Base-by-base conservation (phyloP, 2,329 filamentous ascomycete species). In the Botrytis galanthina region DNA sequence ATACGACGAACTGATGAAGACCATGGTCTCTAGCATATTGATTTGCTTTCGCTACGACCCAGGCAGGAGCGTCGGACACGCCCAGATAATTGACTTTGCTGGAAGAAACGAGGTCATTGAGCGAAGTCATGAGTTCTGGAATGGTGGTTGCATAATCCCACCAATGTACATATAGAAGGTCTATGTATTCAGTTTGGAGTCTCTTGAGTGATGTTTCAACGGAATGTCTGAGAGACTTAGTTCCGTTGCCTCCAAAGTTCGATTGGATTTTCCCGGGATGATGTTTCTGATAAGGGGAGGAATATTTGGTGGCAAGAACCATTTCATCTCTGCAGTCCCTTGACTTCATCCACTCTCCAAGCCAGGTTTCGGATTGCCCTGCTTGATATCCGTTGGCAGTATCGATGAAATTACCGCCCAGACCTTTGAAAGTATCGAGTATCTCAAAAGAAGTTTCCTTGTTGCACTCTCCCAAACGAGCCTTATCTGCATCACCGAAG, bases 361-460 rank as follows among this genome's bases (percentile, higher is more conserved):
- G 78, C 85, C 85, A 88, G 20, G 73, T 77, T 75, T 90, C 88
- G 0, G 86, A 88, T 77, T 90, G 81, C 70, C 86, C 87, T 73
- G 85, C 77, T 76, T 90, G 88, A 80, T 90, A 91, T 76, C 84
- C 84, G 81, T 86, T 88, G 51, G 73, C 75, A 20, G 88, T 91
- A 80, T 92, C 90, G 79, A 92, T 89, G 80, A 92, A 90, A 81
- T 92, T 92, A 10, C 90, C 90, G 7, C 89, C 89, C 0, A 84
- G 82, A 26, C 82, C 82, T 66, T 81, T 83, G 81, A 85, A 91
- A 69, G 83, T 83, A 76, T 91, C 88, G 4, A 91, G 83, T 1
- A 91, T 83, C 29, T 78, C 75, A n/a, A 76, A 90, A 2, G 87
- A 85, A 1, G 86, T 86, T 68, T 88, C 84, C 79, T 92, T 88